A percentile compares a stretch with the other conserved stretches of the same genome.
Conservation (phyloP, 2,329 filamentous ascomycete genomes). For the Arthrobotrys pseudoclavata region DNA sequence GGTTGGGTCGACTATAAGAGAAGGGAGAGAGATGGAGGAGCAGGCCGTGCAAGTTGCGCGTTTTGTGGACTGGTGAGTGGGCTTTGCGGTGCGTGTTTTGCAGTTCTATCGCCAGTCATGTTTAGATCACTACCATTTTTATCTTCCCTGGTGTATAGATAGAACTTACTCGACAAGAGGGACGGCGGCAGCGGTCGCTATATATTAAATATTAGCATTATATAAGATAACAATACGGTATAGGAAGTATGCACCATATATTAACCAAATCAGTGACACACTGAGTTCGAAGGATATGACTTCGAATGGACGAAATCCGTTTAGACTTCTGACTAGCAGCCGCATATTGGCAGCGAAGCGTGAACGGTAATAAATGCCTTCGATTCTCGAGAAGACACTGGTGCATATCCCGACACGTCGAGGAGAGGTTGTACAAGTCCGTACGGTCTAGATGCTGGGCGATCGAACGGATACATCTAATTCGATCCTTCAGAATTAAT, state of each 20-base stretch:
- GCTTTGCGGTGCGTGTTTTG: constrained; percentile 44
- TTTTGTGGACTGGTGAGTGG: constrained; percentile 47
- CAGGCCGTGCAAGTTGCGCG: constrained; percentile 48
- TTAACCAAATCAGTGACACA: constrained; percentile 48
- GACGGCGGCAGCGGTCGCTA: constrained; percentile 53
- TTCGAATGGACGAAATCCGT: constrained; percentile 36
- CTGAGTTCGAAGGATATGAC: constrained; percentile 33
- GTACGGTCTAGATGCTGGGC: constrained; percentile 54
- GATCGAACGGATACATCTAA: constrained; percentile 50
- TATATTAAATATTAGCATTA: background rate
- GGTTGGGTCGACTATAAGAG: constrained; percentile 52
- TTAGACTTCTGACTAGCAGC: constrained; percentile 10
- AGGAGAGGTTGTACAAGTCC: constrained; percentile 56
- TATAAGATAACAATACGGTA: background rate
- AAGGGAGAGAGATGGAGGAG: constrained; percentile 44
- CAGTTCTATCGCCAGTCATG: constrained; percentile 27
- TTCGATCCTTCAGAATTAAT: background rate
- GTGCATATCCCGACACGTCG: constrained; percentile 56
- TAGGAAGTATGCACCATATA: constrained; percentile 34
- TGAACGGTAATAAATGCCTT: constrained; percentile 47
- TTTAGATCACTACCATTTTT: background rate
- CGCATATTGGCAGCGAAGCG: constrained; percentile 43
- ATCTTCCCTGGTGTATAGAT: background rate
- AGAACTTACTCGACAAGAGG: constrained; percentile 42
- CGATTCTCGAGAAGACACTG: constrained; percentile 56